Conservation (phyloP, 257 asterid genomes). For the Nicotiana undulata region DNA sequence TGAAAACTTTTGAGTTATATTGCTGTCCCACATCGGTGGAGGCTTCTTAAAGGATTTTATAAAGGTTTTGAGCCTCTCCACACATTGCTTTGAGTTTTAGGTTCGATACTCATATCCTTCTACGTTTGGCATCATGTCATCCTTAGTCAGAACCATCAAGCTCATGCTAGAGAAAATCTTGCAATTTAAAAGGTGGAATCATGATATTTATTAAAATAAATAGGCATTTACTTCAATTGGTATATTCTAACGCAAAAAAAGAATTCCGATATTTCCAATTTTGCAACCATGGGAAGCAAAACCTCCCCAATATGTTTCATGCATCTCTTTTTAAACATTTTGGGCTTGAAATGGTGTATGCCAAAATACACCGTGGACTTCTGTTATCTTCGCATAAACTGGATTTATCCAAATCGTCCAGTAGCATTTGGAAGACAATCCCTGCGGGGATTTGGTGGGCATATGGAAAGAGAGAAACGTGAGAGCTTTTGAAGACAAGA, state of each 20-base stretch:
- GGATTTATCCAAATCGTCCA: no score
- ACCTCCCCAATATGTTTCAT: background rate
- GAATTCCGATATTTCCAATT: background rate
- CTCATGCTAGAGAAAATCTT: background rate
- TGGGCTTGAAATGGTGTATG: no score
- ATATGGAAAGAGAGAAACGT: no score
- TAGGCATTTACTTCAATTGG: background rate
- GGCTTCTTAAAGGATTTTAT: background rate
- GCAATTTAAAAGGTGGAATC: background rate
- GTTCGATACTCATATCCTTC: background rate
- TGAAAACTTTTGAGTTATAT: background rate
- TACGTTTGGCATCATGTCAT: background rate
- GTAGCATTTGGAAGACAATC: no score
- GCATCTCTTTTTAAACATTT: background rate
- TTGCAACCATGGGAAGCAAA: background rate
- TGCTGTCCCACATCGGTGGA: background rate
- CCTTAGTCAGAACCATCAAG: background rate
- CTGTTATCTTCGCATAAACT: no score
- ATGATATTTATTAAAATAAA: background rate
- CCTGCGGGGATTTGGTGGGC: no score
- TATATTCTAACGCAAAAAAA: background rate
- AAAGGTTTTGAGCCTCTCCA: background rate
- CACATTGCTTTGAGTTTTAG: background rate
- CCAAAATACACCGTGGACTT: no score
- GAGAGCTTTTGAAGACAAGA: no score